Base-by-base conservation (phyloP, 2,329 filamentous ascomycete genomes). In the Apiospora kogelbergensis region DNA sequence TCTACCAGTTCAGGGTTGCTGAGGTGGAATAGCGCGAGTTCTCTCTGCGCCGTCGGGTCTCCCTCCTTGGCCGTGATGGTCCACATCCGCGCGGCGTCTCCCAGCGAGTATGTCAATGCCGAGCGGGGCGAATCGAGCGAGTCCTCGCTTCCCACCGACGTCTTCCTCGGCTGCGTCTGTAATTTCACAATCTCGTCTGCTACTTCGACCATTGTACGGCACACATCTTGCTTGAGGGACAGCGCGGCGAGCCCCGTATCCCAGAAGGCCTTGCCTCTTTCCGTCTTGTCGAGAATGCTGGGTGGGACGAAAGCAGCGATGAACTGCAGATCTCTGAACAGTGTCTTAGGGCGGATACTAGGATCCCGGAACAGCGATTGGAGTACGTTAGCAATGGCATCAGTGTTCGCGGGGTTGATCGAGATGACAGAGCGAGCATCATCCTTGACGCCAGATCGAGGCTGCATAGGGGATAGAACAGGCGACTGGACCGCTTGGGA, bases 61-160 rank as follows among this genome's bases (percentile, higher is more conserved):
- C 95, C 95, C 81, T 99, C 96, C 78, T 95, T 96, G 20, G 96
- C 96, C 1, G 95, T 95, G 77, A 98, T 96, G 71, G 93, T 92
- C 85, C 93, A 94, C 90, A 98, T 96, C 73, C 88, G 89, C 2
- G 93, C 95, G 0, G 94, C 95, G 77, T 98, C 94, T 57, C 89
- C 86, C 77, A 96, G 89, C 68, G 87, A 89, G 80, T 93, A 74
- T 53, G 71, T 91, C 63, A 90, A 87, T 68, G 90, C 86, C 3
- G 88, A 82, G 0, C 86, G 81, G 13, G 83, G 80, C 15, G 85
- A 80, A 20, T 77, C 74, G 24, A 72, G 69, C 24, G 77, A 76
- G 13, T 79, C 78, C 22, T 74, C 75, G 22, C 73, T 74, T 11
- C 82, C 81, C 53, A 77, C 80, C 11, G 80, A 76, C 13, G 80